Evolutionary conservation across 2,329 filamentous ascomycete species (phyloP).

Genomic region (Fusarium globosum): DNA sequence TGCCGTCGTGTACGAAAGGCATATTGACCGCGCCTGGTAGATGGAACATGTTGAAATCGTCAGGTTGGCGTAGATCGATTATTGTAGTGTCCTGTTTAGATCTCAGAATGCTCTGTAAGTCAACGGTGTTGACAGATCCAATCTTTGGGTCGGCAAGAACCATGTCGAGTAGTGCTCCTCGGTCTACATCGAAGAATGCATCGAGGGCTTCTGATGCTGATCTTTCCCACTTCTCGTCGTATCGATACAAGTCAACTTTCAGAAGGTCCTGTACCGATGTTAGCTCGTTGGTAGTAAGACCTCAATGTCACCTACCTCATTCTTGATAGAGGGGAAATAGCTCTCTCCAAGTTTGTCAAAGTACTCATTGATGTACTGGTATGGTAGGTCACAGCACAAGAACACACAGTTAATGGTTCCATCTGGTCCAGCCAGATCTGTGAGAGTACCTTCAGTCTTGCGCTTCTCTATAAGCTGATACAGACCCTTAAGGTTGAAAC

Average conservation of each 20-base stretch:
- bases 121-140: neutral
- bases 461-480: conserved; percentile 61
- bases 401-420: conserved; percentile 66
- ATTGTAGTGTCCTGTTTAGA: conserved; percentile 48
- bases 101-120: conserved; percentile 19
- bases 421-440: conserved; percentile 56
- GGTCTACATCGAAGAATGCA: conserved; percentile 29
- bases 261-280: conserved; percentile 34
- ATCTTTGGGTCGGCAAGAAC: conserved; percentile 8
- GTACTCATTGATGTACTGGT: conserved; percentile 71
- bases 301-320: conserved; percentile 46
- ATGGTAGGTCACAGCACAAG: conserved; percentile 71
- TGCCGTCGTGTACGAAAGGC: conserved; percentile 53
- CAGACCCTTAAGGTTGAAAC: conserved; percentile 66
- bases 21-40: conserved; percentile 59
- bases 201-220: conserved; percentile 20
- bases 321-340: conserved; percentile 61
- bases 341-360: conserved; percentile 64
- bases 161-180: conserved; percentile 22
- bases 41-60: conserved; percentile 56
- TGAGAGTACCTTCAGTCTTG: conserved; percentile 58
- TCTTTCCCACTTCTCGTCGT: conserved; percentile 46
- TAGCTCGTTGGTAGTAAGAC: neutral
- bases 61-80: conserved; percentile 57
- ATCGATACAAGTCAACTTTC: conserved; percentile 40